Conservation (phyloP, 2,329 filamentous ascomycete species). For the Penicillium freii region DNA sequence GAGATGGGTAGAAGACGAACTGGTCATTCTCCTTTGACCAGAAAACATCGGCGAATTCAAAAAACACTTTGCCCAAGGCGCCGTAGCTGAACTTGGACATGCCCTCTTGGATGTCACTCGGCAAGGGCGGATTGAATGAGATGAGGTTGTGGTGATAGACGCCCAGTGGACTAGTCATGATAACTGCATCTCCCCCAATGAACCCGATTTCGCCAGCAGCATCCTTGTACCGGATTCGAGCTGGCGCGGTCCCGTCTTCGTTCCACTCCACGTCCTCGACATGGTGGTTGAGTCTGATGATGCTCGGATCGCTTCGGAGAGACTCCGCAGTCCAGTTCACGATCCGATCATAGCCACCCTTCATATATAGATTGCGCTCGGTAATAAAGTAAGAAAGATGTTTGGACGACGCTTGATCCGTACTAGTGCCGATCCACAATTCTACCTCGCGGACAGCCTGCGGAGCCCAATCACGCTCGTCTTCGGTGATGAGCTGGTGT, state of each 20-base stretch:
- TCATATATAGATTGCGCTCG: slow-evolving; percentile 48
- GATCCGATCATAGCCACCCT: slow-evolving; percentile 47
- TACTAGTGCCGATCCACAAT: slow-evolving; percentile 45
- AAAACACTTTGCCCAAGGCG: slow-evolving; percentile 46
- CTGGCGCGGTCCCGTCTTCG: slow-evolving; percentile 19
- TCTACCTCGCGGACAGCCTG: slow-evolving; percentile 47
- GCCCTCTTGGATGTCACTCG: slow-evolving; percentile 37
- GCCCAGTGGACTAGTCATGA: slow-evolving; percentile 43
- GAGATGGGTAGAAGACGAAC: slow-evolving; percentile 47
- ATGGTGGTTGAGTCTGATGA: slow-evolving; percentile 39
- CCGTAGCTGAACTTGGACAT: slow-evolving; percentile 43
- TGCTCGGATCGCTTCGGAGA: slow-evolving; percentile 34
- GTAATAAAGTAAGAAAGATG: slow-evolving; percentile 46
- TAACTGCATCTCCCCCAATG: slow-evolving; percentile 39
- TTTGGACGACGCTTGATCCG: slow-evolving; percentile 44
- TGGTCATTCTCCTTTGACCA: slow-evolving; percentile 49
- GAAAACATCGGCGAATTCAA: slow-evolving; percentile 46
- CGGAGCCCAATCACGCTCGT: slow-evolving; percentile 46
- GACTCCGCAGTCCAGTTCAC: slow-evolving; percentile 43
- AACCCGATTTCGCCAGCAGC: slow-evolving; percentile 25
- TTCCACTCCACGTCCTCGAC: slow-evolving; percentile 44
- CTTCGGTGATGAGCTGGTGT: slow-evolving; percentile 44
- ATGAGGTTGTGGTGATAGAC: slow-evolving; percentile 42
- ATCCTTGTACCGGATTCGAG: slow-evolving; percentile 15
- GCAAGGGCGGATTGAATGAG: slow-evolving; percentile 40